These are phyloP conservation scores for Aspergillus fumigatiaffinis DNA, from an alignment of 2,329 filamentous ascomycete species.

Conservation along the genomic window DNA sequence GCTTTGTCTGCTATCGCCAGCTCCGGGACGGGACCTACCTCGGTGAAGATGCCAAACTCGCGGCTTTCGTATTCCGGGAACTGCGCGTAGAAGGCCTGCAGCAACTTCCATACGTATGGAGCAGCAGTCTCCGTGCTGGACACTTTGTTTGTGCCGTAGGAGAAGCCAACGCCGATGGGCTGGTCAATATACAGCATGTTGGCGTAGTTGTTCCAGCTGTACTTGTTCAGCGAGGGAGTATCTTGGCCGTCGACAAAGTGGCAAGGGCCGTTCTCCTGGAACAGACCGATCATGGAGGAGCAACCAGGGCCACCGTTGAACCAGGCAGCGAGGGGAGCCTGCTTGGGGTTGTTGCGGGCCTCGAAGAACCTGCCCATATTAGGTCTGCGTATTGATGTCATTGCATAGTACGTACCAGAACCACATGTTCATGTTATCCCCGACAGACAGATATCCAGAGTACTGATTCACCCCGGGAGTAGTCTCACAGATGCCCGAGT, in stretches of 20 bases:
- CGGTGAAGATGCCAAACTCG: constrained; percentile 34
- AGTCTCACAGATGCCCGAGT: constrained; percentile 51
- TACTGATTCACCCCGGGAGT: constrained; percentile 50
- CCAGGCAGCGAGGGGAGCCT: constrained; percentile 44
- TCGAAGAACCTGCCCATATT: constrained; percentile 41
- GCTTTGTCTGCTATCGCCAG: background rate
- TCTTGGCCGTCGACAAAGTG: constrained; percentile 38
- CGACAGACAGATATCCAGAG: constrained; percentile 50
- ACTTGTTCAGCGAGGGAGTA: constrained; percentile 45
- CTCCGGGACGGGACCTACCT: constrained; percentile 10
- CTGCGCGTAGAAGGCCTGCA: constrained; percentile 45
- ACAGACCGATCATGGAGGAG: constrained; percentile 39
- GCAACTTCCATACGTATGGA: constrained; percentile 53
- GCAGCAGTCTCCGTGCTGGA: constrained; percentile 46
- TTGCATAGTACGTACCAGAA: constrained; percentile 32
- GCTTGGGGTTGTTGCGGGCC: constrained; percentile 42
- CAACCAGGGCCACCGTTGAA: constrained; percentile 48
- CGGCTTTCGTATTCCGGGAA: constrained; percentile 39
- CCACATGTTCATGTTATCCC: constrained; percentile 43
- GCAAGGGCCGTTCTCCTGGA: constrained; percentile 45
- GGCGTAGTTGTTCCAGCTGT: constrained; percentile 57
- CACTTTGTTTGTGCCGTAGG: constrained; percentile 37
- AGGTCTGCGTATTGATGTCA: background rate
- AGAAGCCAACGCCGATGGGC: constrained; percentile 54
- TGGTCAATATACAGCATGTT: constrained; percentile 68